Base-by-base conservation (phyloP, 1,139 yeast genomes). In the Debaryomyces coudertii region DNA sequence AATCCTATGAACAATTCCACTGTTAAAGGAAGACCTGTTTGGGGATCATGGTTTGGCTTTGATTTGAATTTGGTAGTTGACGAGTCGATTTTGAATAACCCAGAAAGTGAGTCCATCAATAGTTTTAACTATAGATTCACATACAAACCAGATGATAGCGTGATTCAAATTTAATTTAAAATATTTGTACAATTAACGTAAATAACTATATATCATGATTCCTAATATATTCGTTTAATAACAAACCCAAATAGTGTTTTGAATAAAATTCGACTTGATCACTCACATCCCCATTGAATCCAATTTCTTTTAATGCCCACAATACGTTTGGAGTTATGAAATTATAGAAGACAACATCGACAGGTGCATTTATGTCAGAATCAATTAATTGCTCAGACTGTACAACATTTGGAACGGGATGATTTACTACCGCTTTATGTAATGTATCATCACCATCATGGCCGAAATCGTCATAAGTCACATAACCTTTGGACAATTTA, bases 381-480 rank as follows among this genome's bases (percentile, higher is more conserved):
- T 53, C 44, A 5, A 55, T 45, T 16, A 66, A 48, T 45, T 66
- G 65, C 9, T 53, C 58, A 1, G 85, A 66, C 55, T 82, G 86
- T 14, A 92, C 82, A 5, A 89, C 95, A 55, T 89, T 90, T 2
- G 97, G 96, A 4, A 88, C 72, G 4, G 77, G 78, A 58, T 76
- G 85, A 48, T 76, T 71, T 0, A 73, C 71, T 46, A 86, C 78
- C 1, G 87, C 78, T 46, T 71, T 74, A 64, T 93, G 99, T 1
- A 77, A 70, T 0, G 96, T 90, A 59, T 93, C 98, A 60, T 93
- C 99, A 12, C 99, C 99, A 52, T 82, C 82, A 50, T 71, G 64
- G 0, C 97, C 98, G 56, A 79, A 76, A 58, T 90, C 98, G 62
- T 93, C 99, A 42, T 68, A 60, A 0, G 99, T 90, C 0, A 83